Conservation (phyloP, 306 rosid species). For the Vigna radiata region DNA sequence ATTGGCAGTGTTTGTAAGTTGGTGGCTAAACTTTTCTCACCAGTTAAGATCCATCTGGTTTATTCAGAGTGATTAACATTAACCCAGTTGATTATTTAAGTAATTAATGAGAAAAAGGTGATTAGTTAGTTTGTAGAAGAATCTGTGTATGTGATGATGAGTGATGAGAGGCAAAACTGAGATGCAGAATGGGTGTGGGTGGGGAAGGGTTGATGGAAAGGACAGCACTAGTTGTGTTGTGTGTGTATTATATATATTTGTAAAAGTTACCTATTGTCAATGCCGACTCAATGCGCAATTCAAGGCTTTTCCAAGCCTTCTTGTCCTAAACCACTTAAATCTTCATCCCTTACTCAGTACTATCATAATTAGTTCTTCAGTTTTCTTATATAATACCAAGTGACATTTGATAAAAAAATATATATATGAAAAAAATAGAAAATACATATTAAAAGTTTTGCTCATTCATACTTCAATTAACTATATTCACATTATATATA, state of each 20-base stretch:
- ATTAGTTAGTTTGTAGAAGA: not conserved
- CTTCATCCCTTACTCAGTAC: not conserved
- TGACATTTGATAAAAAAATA: no score
- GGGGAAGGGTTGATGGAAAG: conserved; percentile 28
- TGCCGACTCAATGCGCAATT: conserved; percentile 44
- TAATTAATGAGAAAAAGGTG: no score
- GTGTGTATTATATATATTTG: conserved; percentile 7
- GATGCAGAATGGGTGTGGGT: conserved; percentile 14
- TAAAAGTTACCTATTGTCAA: conserved; percentile 9
- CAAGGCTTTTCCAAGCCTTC: conserved; percentile 36
- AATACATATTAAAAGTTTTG: no score
- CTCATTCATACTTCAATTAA: no score
- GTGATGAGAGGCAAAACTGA: conserved; percentile 36
- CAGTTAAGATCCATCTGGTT: conserved; percentile 3
- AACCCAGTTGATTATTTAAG: no score
- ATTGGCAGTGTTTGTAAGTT: not conserved
- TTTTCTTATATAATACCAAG: not conserved
- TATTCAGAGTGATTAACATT: not conserved
- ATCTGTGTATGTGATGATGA: not conserved
- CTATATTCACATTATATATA: no score
- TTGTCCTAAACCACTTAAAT: conserved; percentile 15
- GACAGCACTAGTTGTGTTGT: conserved; percentile 35
- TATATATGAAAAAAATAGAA: no score
- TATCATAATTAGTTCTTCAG: not conserved
- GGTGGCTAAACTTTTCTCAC: not conserved